Base-by-base conservation (phyloP, 306 rosid species). In the Amphicarpaea edgeworthii region DNA sequence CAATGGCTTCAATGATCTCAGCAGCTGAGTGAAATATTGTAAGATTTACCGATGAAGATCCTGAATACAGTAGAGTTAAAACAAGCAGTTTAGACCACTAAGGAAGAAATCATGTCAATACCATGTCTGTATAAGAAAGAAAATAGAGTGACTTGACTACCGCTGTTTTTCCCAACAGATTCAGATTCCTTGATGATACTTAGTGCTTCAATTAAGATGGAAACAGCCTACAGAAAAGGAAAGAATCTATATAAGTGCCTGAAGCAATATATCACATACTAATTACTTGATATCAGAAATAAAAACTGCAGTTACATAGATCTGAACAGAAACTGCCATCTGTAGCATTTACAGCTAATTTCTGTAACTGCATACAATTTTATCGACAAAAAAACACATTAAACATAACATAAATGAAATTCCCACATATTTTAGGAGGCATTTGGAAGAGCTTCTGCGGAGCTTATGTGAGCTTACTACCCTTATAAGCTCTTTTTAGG, bases 1-100 rank as follows among this genome's bases (percentile, higher is more conserved):
- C 99, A 62, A 95, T 85, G 70, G 87, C 97, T 95, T 95, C 97
- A 90, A 95, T 89, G 51, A 95, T 92, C 93, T 95, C 99, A 49
- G 99, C 97, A 82, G 88, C 97, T 19, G 99, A 88, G 82, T 95
- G 97, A 81, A 91, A 90, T 79, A 95, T 89, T 40, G 97, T 96
- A 53, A 95, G 92, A 84, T 87, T 92, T 76, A 88, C 81, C 3
- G 97, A 89, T 74, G 89, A 84, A 61, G 95, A 92, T 76, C 97
- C 99, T 95, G 97, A 76, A 84, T 30, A 41, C 77, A 71, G 73
- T 19, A 67, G 64, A 68, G 70, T 80, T 41, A 76, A 78, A 61
- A 75, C 49, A 58, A 24, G 70, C 43, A 77, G 43, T 68, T 70
- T 76, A 86, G 72, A 81, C 30, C 11, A 45, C 26, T 26, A 55